Base-by-base conservation (phyloP, 2,329 filamentous ascomycete genomes). In the Fonsecaea erecta region DNA sequence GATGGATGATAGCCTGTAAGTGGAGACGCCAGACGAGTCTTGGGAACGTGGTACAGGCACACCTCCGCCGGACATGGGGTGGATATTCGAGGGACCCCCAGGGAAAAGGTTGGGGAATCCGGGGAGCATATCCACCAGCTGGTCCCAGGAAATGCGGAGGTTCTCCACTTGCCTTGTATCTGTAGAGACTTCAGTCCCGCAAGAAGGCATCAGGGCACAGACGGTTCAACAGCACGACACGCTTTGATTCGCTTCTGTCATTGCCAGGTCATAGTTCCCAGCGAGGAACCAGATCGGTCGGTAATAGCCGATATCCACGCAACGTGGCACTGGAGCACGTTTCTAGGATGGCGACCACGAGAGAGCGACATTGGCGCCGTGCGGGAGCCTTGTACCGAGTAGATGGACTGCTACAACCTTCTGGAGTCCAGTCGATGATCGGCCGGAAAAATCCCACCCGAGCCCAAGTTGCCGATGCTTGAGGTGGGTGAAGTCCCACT, bases 101-200 rank as follows among this genome's bases (percentile, higher is more conserved):
- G 57, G 11, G 32, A 26, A 52, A 30, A 48, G 21, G 30, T 52
- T 52, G 57, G 57, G 43, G 57, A 52, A 60, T 52, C 46, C 57
- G 46, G 57, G 57, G 57, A 16, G 18, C 28, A 52, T 35, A 48
- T 58, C 37, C 55, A 24, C 43, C 43, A 24, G 43, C 21, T 48
- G 43, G 43, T 48, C 14, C 30, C 40, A 35, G 7, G 11, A 60
- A 52, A 52, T 60, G 57, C 57, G 57, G 57, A 60, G 57, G 57
- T 52, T 24, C 57, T 60, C 57, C 57, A 51, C 43, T 53, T 34
- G 52, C 30, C 52, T 26, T 11, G 4, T 16, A 48, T 48, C 21
- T 48, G 16, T 18, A 18, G 16, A 43, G 37, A 43, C 37, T 18
- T 18, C 1, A 40, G 12, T 5, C 14, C 37, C 18, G 16, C 16